Evolutionary conservation across 805 yeast species (phyloP), one percentile per base, ranked within the genome.

Genomic region (Candida corydali): DNA sequence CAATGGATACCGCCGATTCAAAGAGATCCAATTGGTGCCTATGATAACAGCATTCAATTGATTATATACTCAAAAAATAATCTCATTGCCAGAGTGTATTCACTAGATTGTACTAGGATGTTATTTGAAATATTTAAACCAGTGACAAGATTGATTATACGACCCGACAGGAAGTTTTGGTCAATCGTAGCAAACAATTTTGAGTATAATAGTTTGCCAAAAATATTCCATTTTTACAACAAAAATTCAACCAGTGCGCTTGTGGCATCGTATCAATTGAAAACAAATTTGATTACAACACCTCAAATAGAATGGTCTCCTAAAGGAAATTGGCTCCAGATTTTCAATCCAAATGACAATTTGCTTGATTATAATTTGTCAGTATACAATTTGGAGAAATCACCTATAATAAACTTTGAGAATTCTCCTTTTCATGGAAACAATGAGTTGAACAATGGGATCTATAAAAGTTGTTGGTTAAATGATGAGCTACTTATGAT

Each of bases 81-180:
- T 16, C 46, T 66, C 8, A 54, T 55, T 22, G 51, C 53, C 10
- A 59, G 57, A 31, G 47, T 65, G 8, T 67, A 63, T 40, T 65
- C 72, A 1, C 40, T 67, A 3, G 65, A 63, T 39, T 58, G 65
- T 37, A 52, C 64, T 0, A 58, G 55, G 27, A 40, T 61, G 9
- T 39, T 63, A 5, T 50, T 57, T 38, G 57, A 58, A 7, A 41
- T 67, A 1, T 50, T 59, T 22, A 63, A 62, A 38, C 73, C 73
- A 1, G 34, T 52, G 1, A 31, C 44, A 6, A 42, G 37, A 8
- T 26, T 39, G 12, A 30, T 59, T 7, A 16, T 52, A 6, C 23
- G 45, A 5, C 50, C 58, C 11, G 32, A 36, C n/a, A 31, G 40
- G 14, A 27, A 40, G 4, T 42, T 59, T n/a, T 67, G 69, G 69